phyloP scores from a whole-genome alignment of 345 rosid genomes.

The Aegle marmelos region DNA sequence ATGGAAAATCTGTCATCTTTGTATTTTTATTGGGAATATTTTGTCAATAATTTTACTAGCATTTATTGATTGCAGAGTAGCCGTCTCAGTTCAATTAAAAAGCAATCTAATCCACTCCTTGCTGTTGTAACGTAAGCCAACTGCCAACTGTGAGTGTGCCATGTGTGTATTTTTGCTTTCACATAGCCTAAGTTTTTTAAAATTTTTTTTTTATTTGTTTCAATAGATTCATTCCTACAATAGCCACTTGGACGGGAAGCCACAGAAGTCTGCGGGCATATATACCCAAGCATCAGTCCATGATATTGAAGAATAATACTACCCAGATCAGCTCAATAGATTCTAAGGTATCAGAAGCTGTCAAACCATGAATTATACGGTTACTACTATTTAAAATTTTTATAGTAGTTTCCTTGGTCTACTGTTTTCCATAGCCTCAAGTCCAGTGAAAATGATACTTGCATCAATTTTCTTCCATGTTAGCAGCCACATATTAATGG shows the following conservation, averaged over 20 bases:
- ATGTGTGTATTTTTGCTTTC: neutral
- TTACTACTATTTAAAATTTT: neutral
- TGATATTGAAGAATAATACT: slow-evolving; percentile 56
- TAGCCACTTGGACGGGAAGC: slow-evolving; percentile 84
- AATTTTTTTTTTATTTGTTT: slow-evolving; percentile 9
- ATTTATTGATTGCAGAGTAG: slow-evolving; percentile 39
- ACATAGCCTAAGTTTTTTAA: neutral
- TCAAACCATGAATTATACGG: neutral
- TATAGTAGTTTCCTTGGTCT: neutral
- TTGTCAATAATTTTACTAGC: slow-evolving; percentile 5
- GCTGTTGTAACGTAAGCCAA: slow-evolving; percentile 66
- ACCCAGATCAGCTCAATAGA: slow-evolving; percentile 43
- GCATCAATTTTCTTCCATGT: neutral
- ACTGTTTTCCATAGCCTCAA: neutral
- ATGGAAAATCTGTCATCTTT: neutral
- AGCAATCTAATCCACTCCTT: slow-evolving; percentile 54
- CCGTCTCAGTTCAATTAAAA: slow-evolving; percentile 34
- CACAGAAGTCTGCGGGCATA: slow-evolving; percentile 67
- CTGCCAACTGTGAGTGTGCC: neutral
- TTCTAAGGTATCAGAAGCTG: neutral
- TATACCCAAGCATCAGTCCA: slow-evolving; percentile 72
- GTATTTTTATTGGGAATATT: neutral
- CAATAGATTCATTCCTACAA: slow-evolving; percentile 71
- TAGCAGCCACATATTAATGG: slow-evolving; percentile 66
- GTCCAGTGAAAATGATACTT: neutral